Evolutionary conservation across 2,329 filamentous ascomycete species (phyloP).

Genomic region (Pseudogymnoascus verrucosus): DNA sequence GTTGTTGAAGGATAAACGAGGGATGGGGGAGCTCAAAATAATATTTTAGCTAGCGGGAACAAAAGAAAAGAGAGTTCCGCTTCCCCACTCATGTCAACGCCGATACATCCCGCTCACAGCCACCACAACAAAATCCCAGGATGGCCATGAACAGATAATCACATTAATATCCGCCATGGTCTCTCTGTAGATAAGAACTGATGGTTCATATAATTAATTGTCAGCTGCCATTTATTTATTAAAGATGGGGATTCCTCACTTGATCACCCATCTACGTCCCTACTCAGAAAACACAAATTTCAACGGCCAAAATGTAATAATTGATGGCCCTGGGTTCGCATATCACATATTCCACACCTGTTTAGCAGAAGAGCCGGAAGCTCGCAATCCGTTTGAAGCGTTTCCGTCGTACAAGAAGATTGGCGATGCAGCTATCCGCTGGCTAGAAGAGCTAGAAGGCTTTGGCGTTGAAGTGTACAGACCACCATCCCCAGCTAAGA

Average conservation of each 20-base stretch:
- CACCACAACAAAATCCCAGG: neutral
- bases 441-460: slow-evolving; percentile 51
- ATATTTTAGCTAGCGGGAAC: slow-evolving; percentile 9
- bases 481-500: too few species aligned
- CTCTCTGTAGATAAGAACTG: neutral
- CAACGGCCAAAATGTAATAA: slow-evolving; percentile 37
- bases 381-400: slow-evolving; percentile 40
- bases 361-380: slow-evolving; percentile 31
- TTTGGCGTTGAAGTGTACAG: slow-evolving; percentile 54
- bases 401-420: slow-evolving; percentile 58
- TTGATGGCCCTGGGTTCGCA: slow-evolving; percentile 75
- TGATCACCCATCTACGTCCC: slow-evolving; percentile 45
- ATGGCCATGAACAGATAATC: neutral
- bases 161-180: neutral
- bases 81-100: slow-evolving; percentile 7
- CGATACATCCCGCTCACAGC: neutral
- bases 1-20: slow-evolving; percentile 10
- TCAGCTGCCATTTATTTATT: slow-evolving; percentile 6
- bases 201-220: neutral
- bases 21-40: slow-evolving; percentile 7
- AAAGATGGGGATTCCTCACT: slow-evolving; percentile 53
- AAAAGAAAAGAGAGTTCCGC: neutral
- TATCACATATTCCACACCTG: slow-evolving; percentile 61
- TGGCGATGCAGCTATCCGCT: slow-evolving; percentile 48
- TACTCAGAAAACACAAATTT: slow-evolving; percentile 41